Evolutionary conservation across 2,329 filamentous ascomycete genomes (phyloP), one percentile per base, ranked within the genome.

Genomic region (Aspergillus glaucus): DNA sequence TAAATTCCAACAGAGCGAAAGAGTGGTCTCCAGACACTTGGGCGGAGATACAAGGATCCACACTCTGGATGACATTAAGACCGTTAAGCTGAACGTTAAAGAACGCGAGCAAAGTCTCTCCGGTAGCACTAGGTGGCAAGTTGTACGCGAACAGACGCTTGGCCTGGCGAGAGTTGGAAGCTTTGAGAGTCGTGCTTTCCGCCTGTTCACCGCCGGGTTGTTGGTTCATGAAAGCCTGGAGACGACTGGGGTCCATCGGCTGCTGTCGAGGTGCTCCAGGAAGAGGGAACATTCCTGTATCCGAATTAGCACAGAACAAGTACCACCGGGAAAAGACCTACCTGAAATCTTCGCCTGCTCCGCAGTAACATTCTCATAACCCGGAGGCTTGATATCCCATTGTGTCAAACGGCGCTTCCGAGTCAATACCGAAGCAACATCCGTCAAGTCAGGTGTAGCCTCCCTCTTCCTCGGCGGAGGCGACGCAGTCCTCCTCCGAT

Each of bases 381-480:
- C 92, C 14, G 90, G 88, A 5, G 93, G 93, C 74, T 98, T 98
- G 70, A 98, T 96, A 68, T 99, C 94, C 93, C 93, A 99, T 71
- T 98, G 94, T 32, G 91, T 97, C 77, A 98, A 76, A 51, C 93
- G 86, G 59, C 94, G 86, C 77, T 91, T 93, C 61, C 92, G 85
- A 63, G 92, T 85, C 55, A 90, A 75, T 50, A 99, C 78, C 3
- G 89, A 81, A n/a, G 86, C 77, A 51, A 94, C 76, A 62, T 94
- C 84, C 51, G 91, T 94, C 65, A 99, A 76, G 68, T 99, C 94
- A 32, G 93, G 94, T 0, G 93, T 98, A 6, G 93, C 89, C 70
- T 98, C 93, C 68, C 88, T 86, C 75, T 92, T 93, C 76, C 94
- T 83, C 24, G 88, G 87, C 28, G 88, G 87, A 34, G 90, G 88